Conservation (phyloP, 2,329 filamentous ascomycete species). For the Exophiala spinifera region DNA sequence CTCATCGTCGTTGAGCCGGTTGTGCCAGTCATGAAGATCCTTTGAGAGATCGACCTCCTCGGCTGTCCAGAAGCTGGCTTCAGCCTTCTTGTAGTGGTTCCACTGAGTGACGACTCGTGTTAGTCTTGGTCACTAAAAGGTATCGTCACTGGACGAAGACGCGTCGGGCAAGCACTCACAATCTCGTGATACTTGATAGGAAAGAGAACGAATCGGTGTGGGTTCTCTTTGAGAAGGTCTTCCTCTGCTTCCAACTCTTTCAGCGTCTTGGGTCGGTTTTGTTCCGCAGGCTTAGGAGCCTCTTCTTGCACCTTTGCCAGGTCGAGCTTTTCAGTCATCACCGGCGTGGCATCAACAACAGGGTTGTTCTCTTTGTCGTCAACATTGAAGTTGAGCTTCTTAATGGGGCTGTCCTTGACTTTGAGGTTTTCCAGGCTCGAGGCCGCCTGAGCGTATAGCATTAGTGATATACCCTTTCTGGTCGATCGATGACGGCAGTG, state of each 20-base stretch:
- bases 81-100: slow-evolving; percentile 99
- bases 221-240: slow-evolving; percentile 92
- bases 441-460: slow-evolving; percentile 62
- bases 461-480: slow-evolving; percentile 41
- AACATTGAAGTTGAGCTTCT: slow-evolving; percentile 73
- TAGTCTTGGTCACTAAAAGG: slow-evolving; percentile 19
- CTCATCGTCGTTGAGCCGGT: slow-evolving; percentile 93
- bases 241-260: slow-evolving; percentile 74
- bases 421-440: slow-evolving; percentile 83
- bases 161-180: slow-evolving; percentile 11
- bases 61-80: slow-evolving; percentile 99
- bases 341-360: slow-evolving; percentile 49
- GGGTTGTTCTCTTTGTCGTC: slow-evolving; percentile 79
- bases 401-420: slow-evolving; percentile 81
- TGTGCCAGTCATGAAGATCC: slow-evolving; percentile 99
- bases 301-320: slow-evolving; percentile 47
- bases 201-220: slow-evolving; percentile 93
- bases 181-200: slow-evolving; percentile 68
- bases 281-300: slow-evolving; percentile 36
- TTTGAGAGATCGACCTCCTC: slow-evolving; percentile 99
- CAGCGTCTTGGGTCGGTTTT: slow-evolving; percentile 46
- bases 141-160: slow-evolving; percentile 39
- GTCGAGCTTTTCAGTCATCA: slow-evolving; percentile 56
- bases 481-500: slow-evolving; percentile 36
- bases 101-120: slow-evolving; percentile 66